Conservation (phyloP, 1,139 yeast genomes). For the Citeromyces hawaiiensis region DNA sequence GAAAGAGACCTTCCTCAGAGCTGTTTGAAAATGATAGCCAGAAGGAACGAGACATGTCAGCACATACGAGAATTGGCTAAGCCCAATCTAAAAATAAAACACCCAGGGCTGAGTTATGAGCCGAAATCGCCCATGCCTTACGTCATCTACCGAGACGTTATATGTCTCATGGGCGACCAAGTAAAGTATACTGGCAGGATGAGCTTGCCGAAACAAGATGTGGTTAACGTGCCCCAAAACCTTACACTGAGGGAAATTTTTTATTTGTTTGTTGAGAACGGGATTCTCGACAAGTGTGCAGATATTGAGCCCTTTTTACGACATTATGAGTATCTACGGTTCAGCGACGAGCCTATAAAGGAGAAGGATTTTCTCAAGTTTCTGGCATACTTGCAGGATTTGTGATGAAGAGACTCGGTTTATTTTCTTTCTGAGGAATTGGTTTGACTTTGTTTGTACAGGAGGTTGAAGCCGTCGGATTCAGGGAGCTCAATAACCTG, state of each 20-base stretch:
- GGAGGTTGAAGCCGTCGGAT: no score
- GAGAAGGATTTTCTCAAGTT: slow-evolving; percentile 50
- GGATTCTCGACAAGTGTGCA: slow-evolving; percentile 6
- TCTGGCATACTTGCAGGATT: slow-evolving; percentile 19
- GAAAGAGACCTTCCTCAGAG: slow-evolving; percentile 47
- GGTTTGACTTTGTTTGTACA: no score
- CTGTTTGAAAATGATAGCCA: slow-evolving; percentile 25
- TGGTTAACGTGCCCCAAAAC: slow-evolving; percentile 24
- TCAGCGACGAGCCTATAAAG: slow-evolving; percentile 47
- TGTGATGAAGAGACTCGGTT: not conserved
- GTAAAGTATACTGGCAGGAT: slow-evolving; percentile 27
- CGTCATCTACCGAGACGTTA: slow-evolving; percentile 50
- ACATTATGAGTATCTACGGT: slow-evolving; percentile 60
- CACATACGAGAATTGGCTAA: slow-evolving; percentile 35
- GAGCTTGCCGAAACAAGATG: slow-evolving; percentile 20
- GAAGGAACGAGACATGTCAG: slow-evolving; percentile 30
- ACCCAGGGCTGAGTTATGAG: slow-evolving; percentile 31
- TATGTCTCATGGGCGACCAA: slow-evolving; percentile 41
- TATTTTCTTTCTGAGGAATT: no score
- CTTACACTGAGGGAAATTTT: slow-evolving; percentile 30
- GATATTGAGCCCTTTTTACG: slow-evolving; percentile 24
- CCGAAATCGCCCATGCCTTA: slow-evolving; percentile 22
- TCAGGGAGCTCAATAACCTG: no score
- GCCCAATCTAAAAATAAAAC: slow-evolving; percentile 36
- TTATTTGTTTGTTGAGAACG: slow-evolving; percentile 3